Evolutionary conservation across 345 rosid species (phyloP), one percentile per base, ranked within the genome.

Genomic region (Isatis tinctoria): DNA sequence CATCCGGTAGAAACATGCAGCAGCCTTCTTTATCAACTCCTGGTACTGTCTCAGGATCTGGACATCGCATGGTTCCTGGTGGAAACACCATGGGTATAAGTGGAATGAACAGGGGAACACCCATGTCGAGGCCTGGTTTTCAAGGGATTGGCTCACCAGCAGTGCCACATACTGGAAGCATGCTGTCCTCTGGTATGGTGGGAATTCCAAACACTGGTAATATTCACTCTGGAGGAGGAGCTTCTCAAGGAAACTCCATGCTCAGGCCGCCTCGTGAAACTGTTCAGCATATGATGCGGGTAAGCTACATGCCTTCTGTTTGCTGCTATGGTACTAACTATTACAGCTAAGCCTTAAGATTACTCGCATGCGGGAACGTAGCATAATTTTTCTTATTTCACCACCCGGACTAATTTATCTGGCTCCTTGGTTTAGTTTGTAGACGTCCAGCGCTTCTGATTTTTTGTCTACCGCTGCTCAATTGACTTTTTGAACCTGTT

Each of bases 231-330:
- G 95, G 90, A 67, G 70, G 86, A 66, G 83, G 82, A 74, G 77
- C 91, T 78, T 82, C 86, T 74, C 93, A 85, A 80, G 95, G 93
- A 72, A 88, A 83, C 75, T 75, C 97, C 13, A 82, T 87, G 85
- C 28, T 82, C 84, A 90, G 97, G 79, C 82, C 98, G 77, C 82
- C 97, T 59, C 95, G 86, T 39, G 98, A 92, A 58, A 48, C 83
- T 64, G 54, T 88, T 87, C 96, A 87, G 68, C 96, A 89, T 74
- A 70, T 85, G 82, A 84, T 83, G 83, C 86, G 89, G 84, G 99
- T 92, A 79, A 79, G 87, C 83, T 57, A 18, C 58, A 60, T 44
- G 62, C 22, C 13, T 51, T 57, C 49, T 17, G 65, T 26, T 78
- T 76, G 11, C 39, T 66, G 65, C 53, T 63, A 22, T 41, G 49